These are phyloP conservation scores for Fusarium cicatricum DNA, from an alignment of 2,329 filamentous ascomycete species.

Conservation along the genomic window DNA sequence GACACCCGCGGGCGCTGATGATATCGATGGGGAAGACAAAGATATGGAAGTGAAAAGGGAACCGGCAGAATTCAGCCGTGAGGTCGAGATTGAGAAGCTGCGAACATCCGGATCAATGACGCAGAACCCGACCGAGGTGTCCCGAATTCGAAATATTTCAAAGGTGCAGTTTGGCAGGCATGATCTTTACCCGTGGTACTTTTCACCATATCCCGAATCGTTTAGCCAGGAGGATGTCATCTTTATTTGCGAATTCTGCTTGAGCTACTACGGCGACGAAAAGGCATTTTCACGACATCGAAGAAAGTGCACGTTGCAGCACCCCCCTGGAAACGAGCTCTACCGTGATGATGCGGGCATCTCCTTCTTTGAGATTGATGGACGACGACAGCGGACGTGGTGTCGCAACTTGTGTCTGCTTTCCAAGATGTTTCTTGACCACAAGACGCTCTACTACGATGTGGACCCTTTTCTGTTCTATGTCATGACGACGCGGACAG, in stretches of 20 bases:
- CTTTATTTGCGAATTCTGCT: constrained; percentile 97
- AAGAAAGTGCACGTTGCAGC: constrained; percentile 86
- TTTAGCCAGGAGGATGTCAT: constrained; percentile 91
- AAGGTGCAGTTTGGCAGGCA: constrained; percentile 93
- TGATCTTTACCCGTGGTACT: constrained; percentile 98
- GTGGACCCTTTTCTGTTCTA: constrained; percentile 99
- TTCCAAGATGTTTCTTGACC: constrained; percentile 95
- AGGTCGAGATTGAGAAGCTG: constrained; percentile 96
- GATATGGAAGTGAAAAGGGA: constrained; percentile 56
- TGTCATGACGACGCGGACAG: constrained; percentile 91
- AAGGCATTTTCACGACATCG: constrained; percentile 88
- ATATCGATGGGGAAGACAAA: constrained; percentile 64
- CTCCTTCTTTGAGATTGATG: constrained; percentile 97
- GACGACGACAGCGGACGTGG: constrained; percentile 91
- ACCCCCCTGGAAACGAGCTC: constrained; percentile 97
- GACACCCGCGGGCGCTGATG: constrained; percentile 57
- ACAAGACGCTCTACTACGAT: constrained; percentile 98
- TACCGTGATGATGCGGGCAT: constrained; percentile 88
- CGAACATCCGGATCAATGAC: constrained; percentile 97
- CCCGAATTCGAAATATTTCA: constrained; percentile 92
- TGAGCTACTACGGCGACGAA: constrained; percentile 86
- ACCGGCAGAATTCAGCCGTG: constrained; percentile 71
- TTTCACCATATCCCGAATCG: constrained; percentile 91
- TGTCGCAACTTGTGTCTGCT: constrained; percentile 95
- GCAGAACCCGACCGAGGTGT: constrained; percentile 96